These are phyloP conservation scores for Clitoria ternatea DNA, from an alignment of 306 rosid species.

Conservation along the genomic window DNA sequence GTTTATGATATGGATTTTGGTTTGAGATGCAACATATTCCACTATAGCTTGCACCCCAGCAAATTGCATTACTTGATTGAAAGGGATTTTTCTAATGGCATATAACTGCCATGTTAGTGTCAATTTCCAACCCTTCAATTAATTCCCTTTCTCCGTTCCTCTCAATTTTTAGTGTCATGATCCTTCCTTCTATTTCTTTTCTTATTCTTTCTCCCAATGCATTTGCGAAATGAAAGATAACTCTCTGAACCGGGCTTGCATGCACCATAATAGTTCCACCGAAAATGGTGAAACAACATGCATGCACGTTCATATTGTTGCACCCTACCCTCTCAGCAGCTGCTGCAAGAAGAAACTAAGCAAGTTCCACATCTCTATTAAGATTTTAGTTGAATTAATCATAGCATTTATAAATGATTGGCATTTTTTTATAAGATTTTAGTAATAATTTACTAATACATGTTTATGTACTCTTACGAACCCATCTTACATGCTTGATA, in stretches of 20 bases:
- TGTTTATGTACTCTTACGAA: too few species aligned
- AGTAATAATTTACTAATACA: too few species aligned
- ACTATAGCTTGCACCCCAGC: conserved; percentile 45
- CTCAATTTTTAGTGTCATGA: background rate
- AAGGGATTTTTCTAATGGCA: conserved; percentile 42
- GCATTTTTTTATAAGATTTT: too few species aligned
- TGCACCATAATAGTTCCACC: conserved; percentile 34
- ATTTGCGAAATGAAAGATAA: conserved; percentile 38
- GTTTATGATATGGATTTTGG: conserved; percentile 52
- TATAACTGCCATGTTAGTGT: background rate
- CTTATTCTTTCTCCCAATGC: conserved; percentile 50
- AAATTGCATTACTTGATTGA: conserved; percentile 38
- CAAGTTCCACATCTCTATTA: conserved; percentile 53
- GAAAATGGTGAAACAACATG: conserved; percentile 38
- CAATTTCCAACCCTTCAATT: background rate
- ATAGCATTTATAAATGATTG: too few species aligned
- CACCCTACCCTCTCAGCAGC: conserved; percentile 55
- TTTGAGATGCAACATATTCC: conserved; percentile 40
- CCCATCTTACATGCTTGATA: too few species aligned
- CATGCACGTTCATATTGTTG: conserved; percentile 50
- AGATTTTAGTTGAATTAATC: too few species aligned
- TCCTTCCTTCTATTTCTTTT: conserved; percentile 40
- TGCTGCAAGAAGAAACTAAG: conserved; percentile 51
- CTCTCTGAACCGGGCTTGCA: conserved; percentile 39
- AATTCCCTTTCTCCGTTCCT: background rate